Percentiles rank a stretch among this genome's conserved stretches.
These are phyloP conservation scores for Raphanus raphanistrum DNA, from an alignment of 345 rosid species.

Conservation along the genomic window DNA sequence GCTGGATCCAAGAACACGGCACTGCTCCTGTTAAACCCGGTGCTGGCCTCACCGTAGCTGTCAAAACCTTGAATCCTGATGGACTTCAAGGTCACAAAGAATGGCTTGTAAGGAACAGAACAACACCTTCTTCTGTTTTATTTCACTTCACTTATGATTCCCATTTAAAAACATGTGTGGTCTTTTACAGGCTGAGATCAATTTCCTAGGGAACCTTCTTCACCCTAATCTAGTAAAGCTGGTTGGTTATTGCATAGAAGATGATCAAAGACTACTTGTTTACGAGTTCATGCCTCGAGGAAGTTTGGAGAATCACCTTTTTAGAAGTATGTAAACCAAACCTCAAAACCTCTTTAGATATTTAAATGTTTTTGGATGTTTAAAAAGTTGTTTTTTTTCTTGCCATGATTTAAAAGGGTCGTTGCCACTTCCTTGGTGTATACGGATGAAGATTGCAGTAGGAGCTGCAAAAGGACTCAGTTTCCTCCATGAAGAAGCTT, in stretches of 20 bases:
- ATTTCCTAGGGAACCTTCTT: constrained; percentile 64
- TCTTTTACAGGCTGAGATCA: constrained; percentile 69
- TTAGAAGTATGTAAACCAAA: constrained; percentile 47
- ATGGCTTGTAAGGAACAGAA: constrained; percentile 72
- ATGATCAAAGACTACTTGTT: constrained; percentile 63
- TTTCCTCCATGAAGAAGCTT: constrained; percentile 85
- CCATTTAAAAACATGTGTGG: not conserved
- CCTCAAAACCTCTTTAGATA: not conserved
- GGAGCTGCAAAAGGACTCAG: constrained; percentile 86
- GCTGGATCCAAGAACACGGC: constrained; percentile 97
- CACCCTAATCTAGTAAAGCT: constrained; percentile 60
- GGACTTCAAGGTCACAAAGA: constrained; percentile 99
- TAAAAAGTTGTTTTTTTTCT: not conserved
- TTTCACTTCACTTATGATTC: not conserved
- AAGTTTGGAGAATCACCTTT: constrained; percentile 70
- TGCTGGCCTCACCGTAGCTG: constrained; percentile 94
- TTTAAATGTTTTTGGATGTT: constrained; percentile 6
- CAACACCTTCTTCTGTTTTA: not conserved
- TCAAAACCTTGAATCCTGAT: constrained; percentile 95
- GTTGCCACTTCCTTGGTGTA: constrained; percentile 85
- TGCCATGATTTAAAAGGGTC: constrained; percentile 47
- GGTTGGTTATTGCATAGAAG: constrained; percentile 60
- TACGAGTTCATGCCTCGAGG: constrained; percentile 73
- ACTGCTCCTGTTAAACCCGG: constrained; percentile 98
- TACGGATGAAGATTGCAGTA: constrained; percentile 78